Conservation (phyloP, 176 grass and related monocot genomes). For the Otatea glauca region DNA sequence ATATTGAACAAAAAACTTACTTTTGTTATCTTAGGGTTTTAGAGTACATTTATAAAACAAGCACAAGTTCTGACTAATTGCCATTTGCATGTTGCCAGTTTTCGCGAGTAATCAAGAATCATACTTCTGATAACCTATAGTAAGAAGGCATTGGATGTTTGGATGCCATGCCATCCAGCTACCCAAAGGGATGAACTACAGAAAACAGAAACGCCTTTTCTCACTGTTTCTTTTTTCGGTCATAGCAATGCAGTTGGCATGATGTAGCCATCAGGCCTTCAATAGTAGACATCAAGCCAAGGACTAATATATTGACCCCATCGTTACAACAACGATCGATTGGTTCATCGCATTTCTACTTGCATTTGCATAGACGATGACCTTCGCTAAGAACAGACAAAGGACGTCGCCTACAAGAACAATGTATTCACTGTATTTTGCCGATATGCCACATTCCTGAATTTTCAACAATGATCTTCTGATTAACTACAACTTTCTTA, state of each 20-base stretch:
- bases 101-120: constrained; percentile 17
- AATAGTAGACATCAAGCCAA: constrained; percentile 17
- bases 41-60: not conserved
- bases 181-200: constrained; percentile 40
- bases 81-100: constrained; percentile 1
- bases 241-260: not conserved
- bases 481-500: constrained; percentile 14
- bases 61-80: constrained; percentile 6
- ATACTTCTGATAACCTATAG: not conserved
- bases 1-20: constrained; percentile 1
- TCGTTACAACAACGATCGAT: not conserved
- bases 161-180: constrained; percentile 9
- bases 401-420: constrained; percentile 30
- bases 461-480: constrained; percentile 34
- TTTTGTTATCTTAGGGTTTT: not conserved
- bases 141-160: not conserved
- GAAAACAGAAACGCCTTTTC: constrained; percentile 27
- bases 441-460: constrained; percentile 24
- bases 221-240: constrained; percentile 3
- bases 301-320: not conserved
- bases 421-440: constrained; percentile 32
- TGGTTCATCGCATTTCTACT: constrained; percentile 13
- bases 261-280: constrained; percentile 17
- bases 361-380: constrained; percentile 29
- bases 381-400: constrained; percentile 43